A percentile compares a stretch with the other conserved stretches of the same genome.
phyloP scores from a whole-genome alignment of 1,284 basidiomycete species.

The Paramarasmius palmivorus region DNA sequence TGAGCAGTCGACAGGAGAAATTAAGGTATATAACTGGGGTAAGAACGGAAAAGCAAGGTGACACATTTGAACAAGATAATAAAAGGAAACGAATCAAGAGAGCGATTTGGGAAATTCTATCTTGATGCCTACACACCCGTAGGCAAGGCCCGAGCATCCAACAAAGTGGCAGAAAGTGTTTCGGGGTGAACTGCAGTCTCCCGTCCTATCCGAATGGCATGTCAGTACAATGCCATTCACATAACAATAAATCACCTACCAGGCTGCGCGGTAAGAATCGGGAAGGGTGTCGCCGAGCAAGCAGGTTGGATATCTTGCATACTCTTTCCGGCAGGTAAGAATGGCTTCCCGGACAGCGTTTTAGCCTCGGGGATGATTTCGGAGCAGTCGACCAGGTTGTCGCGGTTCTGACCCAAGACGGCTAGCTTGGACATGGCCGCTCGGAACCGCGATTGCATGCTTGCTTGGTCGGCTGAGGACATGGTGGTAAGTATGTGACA shows the following conservation, averaged over 20 bases:
- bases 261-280: neutral
- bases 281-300: neutral
- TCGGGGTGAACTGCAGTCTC: neutral
- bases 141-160: neutral
- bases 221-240: neutral
- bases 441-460: constrained; percentile 8
- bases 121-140: neutral
- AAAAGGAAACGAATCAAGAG: too few relatives aligned
- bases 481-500: neutral
- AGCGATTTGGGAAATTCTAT: too few relatives aligned
- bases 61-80: too few relatives aligned
- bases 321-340: neutral
- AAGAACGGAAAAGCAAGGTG: too few relatives aligned
- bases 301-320: neutral
- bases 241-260: neutral
- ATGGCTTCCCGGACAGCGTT: neutral
- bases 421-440: constrained; percentile 15
- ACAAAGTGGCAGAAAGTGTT: neutral
- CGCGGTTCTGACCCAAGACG: constrained; percentile 5
- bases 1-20: too few relatives aligned
- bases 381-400: constrained; percentile 1
- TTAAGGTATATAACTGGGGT: too few relatives aligned
- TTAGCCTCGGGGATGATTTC: neutral
- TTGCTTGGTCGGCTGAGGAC: constrained; percentile 4
- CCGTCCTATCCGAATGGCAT: neutral